phyloP scores from a whole-genome alignment of 768 basidiomycete genomes.

The Lactifluus rugatus region DNA sequence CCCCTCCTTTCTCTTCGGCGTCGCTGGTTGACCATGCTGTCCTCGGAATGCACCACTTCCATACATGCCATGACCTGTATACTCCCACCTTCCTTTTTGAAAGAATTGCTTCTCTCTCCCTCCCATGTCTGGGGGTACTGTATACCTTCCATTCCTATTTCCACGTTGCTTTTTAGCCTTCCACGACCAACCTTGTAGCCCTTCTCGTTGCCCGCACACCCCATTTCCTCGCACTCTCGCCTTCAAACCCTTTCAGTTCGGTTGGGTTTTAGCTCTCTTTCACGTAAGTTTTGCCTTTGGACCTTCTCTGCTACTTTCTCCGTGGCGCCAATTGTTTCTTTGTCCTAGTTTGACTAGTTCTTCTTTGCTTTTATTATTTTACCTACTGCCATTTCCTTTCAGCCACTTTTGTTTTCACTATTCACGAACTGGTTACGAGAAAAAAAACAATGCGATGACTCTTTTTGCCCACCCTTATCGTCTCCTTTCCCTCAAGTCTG shows the following conservation, averaged over 20 bases:
- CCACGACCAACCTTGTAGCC: conserved; percentile 6
- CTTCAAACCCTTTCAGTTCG: not conserved
- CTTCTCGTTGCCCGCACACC: not conserved
- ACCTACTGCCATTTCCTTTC: not conserved
- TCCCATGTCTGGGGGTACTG: not conserved
- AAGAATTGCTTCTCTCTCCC: not conserved
- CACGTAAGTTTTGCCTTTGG: not conserved
- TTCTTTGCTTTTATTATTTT: conserved; percentile 3
- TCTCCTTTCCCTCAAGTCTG: not conserved
- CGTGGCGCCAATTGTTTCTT: not conserved
- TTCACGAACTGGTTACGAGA: conserved; percentile 15
- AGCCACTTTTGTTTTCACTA: not conserved
- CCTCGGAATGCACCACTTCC: conserved; percentile 2
- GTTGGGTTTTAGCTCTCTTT: not conserved
- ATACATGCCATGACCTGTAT: conserved; percentile 6
- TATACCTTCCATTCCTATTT: not conserved
- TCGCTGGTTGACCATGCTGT: conserved; percentile 8
- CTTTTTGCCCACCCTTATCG: not conserved
- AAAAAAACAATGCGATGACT: conserved; percentile 14
- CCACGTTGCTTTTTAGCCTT: conserved; percentile 1
- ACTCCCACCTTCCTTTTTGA: conserved; percentile 6
- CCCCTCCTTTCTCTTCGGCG: not conserved
- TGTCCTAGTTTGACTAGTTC: not conserved
- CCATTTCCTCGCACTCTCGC: not conserved
- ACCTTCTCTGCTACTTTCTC: not conserved